Evolutionary conservation across 257 asterid genomes (phyloP).

Genomic region (Solanum dulcamara): DNA sequence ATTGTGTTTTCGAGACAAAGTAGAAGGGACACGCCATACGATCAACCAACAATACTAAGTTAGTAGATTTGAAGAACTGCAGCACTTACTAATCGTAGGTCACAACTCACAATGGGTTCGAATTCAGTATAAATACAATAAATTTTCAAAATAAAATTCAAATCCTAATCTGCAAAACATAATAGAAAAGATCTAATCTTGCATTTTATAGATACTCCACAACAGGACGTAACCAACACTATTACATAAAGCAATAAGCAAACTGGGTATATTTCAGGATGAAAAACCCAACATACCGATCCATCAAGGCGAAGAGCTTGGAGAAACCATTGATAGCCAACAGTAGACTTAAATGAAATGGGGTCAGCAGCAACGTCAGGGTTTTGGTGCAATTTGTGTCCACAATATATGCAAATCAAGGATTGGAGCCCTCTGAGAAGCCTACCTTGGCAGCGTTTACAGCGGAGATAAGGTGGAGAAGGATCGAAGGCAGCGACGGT

Average conservation of each 20-base stretch:
- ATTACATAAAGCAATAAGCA: background rate
- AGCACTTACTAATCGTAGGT: background rate
- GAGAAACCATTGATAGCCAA: slow-evolving; percentile 65
- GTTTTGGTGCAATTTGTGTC: slow-evolving; percentile 27
- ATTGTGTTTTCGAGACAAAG: background rate
- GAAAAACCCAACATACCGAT: slow-evolving; percentile 45
- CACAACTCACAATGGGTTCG: background rate
- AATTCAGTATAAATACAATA: background rate
- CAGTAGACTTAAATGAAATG: slow-evolving; percentile 45
- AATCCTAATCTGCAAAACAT: background rate
- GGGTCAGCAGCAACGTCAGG: slow-evolving; percentile 41
- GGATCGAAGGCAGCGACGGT: slow-evolving; percentile 45
- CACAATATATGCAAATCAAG: slow-evolving; percentile 64
- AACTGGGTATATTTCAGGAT: background rate
- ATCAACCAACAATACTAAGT: background rate
- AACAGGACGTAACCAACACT: background rate
- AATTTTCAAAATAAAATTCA: background rate
- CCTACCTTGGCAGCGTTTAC: slow-evolving; percentile 58
- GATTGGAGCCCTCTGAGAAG: slow-evolving; percentile 73
- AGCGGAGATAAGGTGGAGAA: slow-evolving; percentile 55
- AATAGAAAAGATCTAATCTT: background rate
- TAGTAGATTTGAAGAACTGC: background rate
- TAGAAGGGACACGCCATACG: background rate
- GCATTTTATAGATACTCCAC: background rate
- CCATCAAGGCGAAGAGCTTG: slow-evolving; percentile 72